Base-by-base conservation (phyloP, 495 filamentous ascomycete genomes). In the Penicillium arizonense region DNA sequence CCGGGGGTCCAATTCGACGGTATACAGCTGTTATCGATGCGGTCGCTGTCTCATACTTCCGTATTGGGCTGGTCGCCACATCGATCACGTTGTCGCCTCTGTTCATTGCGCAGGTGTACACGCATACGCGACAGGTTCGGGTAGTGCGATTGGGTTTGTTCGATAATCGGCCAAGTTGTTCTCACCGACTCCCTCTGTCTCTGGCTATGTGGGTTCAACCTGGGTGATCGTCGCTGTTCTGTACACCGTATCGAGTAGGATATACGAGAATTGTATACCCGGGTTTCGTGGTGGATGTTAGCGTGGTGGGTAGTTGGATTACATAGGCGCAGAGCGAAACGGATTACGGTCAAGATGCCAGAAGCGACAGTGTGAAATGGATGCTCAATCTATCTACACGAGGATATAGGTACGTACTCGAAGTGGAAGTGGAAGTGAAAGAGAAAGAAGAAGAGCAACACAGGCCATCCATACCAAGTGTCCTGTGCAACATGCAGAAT, bases 201-300 rank as follows among this genome's bases (percentile, higher is more conserved):
- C 28, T 4, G 6, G 7, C 5, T 11, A 48, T 38, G 13, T 9
- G 20, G 35, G 46, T 38, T 24, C 35, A 37, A 9, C 33, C 2
- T n/a, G 13, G 13, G 23, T 39, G 46, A 44, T 39, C 35, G 23
- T 36, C 34, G 46, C 46, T 48, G 35, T n/a, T 30, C 44, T 33
- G 44, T 18, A 23, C 18, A 1, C 18, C 18, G 18, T 18, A 33
- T 34, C 16, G 43, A 34, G 28, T 35, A 14, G 6, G 8, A 37
- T 37, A 47, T 32, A 20, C 33, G 28, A 8, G 28, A 0, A 30
- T 30, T 7, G 28, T 30, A 30, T 30, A 30, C 28, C 28, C 28
- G 28, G 28, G 9, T 30, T 30, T 30, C 28, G 28, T 7, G 28
- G 28, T 7, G 28, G 28, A 30, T 30, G 5, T 30, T 30, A 7